Conservation (phyloP, 495 filamentous ascomycete species). For the Xylaria flabelliformis region DNA sequence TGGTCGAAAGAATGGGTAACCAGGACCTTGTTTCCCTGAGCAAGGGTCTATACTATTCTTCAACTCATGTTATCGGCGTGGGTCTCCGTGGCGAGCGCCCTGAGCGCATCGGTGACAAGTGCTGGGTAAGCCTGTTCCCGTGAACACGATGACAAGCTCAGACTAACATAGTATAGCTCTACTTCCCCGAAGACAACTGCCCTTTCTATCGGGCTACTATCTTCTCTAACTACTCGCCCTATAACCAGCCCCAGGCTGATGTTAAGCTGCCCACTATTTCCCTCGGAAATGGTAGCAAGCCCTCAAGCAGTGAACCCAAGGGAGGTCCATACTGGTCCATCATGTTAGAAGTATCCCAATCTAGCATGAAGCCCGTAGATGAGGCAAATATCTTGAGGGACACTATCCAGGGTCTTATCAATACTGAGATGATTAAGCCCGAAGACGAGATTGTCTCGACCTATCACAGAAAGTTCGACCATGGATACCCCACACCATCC, state of each 20-base stretch:
- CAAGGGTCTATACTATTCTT: constrained; percentile 96
- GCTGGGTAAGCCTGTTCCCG: constrained; percentile 71
- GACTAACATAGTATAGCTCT: constrained; percentile 65
- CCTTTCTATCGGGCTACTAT: constrained; percentile 99
- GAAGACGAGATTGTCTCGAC: constrained; percentile 96
- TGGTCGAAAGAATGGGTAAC: constrained; percentile 88
- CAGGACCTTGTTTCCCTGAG: constrained; percentile 79
- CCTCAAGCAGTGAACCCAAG: constrained; percentile 68
- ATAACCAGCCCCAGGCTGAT: constrained; percentile 88
- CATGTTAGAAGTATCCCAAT: constrained; percentile 99
- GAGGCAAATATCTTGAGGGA: constrained; percentile 80
- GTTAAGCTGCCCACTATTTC: constrained; percentile 87
- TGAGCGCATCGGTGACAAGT: constrained; percentile 99
- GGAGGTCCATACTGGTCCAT: constrained; percentile 99
- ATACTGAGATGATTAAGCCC: constrained; percentile 92
- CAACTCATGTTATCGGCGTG: constrained; percentile 96
- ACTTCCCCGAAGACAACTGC: constrained; percentile 99
- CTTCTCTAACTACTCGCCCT: constrained; percentile 99
- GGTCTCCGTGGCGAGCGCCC: constrained; percentile 91
- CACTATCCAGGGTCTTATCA: constrained; percentile 94
- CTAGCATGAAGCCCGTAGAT: constrained; percentile 92
- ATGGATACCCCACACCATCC: constrained; percentile 95
- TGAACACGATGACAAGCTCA: constrained; percentile 20
- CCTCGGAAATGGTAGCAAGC: constrained; percentile 82
- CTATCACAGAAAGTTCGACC: constrained; percentile 98